phyloP scores from a whole-genome alignment of 2,329 filamentous ascomycete genomes.

The Alternaria sp. region DNA sequence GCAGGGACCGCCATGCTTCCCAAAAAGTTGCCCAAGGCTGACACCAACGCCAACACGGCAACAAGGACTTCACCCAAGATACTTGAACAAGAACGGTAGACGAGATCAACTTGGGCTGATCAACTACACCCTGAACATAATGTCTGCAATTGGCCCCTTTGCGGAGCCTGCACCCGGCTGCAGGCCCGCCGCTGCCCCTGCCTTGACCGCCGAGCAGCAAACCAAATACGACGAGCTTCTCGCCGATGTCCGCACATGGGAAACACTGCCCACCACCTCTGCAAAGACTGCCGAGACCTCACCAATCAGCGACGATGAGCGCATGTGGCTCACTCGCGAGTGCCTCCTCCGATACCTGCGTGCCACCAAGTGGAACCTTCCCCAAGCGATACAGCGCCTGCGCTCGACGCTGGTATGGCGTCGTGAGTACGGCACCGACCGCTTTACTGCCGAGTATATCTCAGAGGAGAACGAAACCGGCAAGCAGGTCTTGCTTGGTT shows the following conservation, averaged over 20 bases:
- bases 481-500: constrained; percentile 90
- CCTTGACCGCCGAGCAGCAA: constrained; percentile 77
- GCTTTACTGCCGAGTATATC: constrained; percentile 82
- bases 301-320: constrained; percentile 78
- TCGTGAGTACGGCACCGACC: constrained; percentile 81
- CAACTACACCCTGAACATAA: constrained; percentile 1
- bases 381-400: constrained; percentile 78
- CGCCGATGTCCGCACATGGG: constrained; percentile 72
- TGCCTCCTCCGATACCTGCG: constrained; percentile 92
- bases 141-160: constrained; percentile 43
- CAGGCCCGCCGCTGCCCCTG: constrained; percentile 62
- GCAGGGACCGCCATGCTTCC: constrained; percentile 19
- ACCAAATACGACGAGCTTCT: constrained; percentile 82
- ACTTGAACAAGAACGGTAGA: background rate
- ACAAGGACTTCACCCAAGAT: background rate
- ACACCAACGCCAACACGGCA: background rate
- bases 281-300: constrained; percentile 64
- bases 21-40: constrained; percentile 18
- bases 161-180: constrained; percentile 54
- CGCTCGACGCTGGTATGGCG: constrained; percentile 85
- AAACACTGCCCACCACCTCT: constrained; percentile 68
- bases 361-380: constrained; percentile 83
- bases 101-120: background rate
- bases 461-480: constrained; percentile 94
- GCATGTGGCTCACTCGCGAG: constrained; percentile 88